Evolutionary conservation across 306 rosid genomes (phyloP).

Genomic region (Prunus mume): DNA sequence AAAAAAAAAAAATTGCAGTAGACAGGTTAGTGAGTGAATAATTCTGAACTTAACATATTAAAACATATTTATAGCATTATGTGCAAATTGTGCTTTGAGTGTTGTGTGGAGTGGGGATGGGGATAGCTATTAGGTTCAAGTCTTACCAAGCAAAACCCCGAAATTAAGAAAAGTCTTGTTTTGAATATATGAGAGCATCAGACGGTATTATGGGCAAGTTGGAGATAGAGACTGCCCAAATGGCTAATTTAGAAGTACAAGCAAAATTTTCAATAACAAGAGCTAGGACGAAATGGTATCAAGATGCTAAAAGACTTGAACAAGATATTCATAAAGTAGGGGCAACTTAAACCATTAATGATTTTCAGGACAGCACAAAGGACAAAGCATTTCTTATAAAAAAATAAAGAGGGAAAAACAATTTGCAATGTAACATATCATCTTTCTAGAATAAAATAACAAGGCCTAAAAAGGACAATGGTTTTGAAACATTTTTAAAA

Average conservation of each 20-base stretch:
- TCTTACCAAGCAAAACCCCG: not conserved
- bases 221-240: not conserved
- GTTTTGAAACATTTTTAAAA: not conserved
- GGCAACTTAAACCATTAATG: not conserved
- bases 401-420: too few relatives aligned
- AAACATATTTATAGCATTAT: not conserved
- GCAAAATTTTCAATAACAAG: not conserved
- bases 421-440: not conserved
- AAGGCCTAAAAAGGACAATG: not conserved
- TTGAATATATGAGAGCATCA: not conserved
- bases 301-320: too few relatives aligned
- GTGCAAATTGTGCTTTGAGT: not conserved
- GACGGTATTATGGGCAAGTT: not conserved
- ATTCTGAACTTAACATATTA: not conserved
- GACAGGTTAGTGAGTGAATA: not conserved
- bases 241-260: not conserved
- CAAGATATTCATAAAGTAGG: too few relatives aligned
- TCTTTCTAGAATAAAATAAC: not conserved
- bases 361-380: not conserved
- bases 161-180: not conserved
- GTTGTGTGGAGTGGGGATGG: not conserved
- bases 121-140: not conserved
- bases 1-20: not conserved
- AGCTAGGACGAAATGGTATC: not conserved
- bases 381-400: not conserved